phyloP scores from a whole-genome alignment of 192 early-diverging fungal genomes.

The Rhizophagus prolifer region DNA sequence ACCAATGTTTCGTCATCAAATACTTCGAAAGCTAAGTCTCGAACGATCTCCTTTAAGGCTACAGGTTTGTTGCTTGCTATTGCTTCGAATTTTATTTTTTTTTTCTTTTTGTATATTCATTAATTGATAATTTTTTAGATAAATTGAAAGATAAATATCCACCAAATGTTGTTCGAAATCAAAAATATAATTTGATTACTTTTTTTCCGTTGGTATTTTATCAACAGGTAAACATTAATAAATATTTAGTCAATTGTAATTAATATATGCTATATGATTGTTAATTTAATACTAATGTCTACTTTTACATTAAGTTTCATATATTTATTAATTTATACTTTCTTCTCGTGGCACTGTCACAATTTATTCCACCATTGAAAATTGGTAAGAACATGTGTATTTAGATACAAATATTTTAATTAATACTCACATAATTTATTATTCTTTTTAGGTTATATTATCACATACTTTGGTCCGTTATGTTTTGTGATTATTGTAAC shows the following conservation, averaged over 20 bases:
- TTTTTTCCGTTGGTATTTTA: conserved; percentile 80
- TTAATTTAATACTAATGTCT: conserved; percentile 12
- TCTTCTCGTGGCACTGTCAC: conserved; percentile 86
- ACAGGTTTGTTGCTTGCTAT: conserved; percentile 27
- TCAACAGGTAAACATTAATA: conserved; percentile 58
- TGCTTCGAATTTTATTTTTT: neutral
- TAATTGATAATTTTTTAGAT: conserved; percentile 31
- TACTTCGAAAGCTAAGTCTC: conserved; percentile 35
- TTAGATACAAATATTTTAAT: neutral
- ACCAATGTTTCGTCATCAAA: neutral
- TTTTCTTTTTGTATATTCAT: neutral
- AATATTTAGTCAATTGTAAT: neutral
- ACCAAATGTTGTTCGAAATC: conserved; percentile 84
- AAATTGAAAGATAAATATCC: conserved; percentile 59
- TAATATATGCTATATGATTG: neutral
- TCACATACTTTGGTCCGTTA: conserved; percentile 93
- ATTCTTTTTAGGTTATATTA: conserved; percentile 65
- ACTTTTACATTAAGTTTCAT: conserved; percentile 66
- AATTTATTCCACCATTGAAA: conserved; percentile 85
- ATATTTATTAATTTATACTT: conserved; percentile 97
- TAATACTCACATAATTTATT: neutral
- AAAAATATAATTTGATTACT: conserved; percentile 80
- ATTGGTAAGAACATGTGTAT: conserved; percentile 54
- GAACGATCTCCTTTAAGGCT: conserved; percentile 49
- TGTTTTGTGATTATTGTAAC: conserved; percentile 89